Evolutionary conservation across 2,329 filamentous ascomycete species (phyloP).

Genomic region (Acrocalymma vagum): DNA sequence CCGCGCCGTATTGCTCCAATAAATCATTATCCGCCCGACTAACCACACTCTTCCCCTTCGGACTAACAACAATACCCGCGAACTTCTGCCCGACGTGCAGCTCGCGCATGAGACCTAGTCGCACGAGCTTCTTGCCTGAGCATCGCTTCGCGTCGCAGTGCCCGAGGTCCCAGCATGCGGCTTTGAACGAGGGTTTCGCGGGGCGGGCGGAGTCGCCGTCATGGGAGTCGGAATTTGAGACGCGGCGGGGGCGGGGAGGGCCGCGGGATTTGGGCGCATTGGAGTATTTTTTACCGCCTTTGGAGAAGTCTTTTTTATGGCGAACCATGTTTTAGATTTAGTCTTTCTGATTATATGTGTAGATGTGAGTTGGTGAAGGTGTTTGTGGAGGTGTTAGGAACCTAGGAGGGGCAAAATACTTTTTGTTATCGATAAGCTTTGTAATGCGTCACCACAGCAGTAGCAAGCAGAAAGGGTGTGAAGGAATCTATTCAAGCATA

Average conservation of each 20-base stretch:
- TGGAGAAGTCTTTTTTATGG: conserved; percentile 91
- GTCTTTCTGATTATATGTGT: neutral
- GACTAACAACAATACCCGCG: conserved; percentile 90
- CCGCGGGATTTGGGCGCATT: conserved; percentile 66
- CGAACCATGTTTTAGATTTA: conserved; percentile 74
- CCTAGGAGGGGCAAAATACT: conserved; percentile 28
- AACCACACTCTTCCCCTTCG: conserved; percentile 87
- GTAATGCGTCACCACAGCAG: conserved; percentile 17
- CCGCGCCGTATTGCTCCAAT: conserved; percentile 88
- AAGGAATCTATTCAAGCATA: too few relatives aligned
- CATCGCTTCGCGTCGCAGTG: conserved; percentile 98
- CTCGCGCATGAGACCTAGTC: conserved; percentile 90
- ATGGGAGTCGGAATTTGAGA: conserved; percentile 30
- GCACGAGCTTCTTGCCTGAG: conserved; percentile 94
- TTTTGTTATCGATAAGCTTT: conserved; percentile 28
- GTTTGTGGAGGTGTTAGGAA: conserved; percentile 7
- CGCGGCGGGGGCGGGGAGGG: conserved; percentile 53
- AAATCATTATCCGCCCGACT: conserved; percentile 84
- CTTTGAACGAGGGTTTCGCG: conserved; percentile 75
- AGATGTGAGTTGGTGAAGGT: conserved; percentile 2
- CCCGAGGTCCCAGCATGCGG: conserved; percentile 96
- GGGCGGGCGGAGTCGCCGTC: conserved; percentile 36
- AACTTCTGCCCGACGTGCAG: conserved; percentile 92
- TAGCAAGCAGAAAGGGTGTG: neutral
- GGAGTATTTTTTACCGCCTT: conserved; percentile 75